A percentile compares a stretch with the other conserved stretches of the same genome.
phyloP scores from a whole-genome alignment of 352 stramenopile genomes.

The Phytophthora sojae region DNA sequence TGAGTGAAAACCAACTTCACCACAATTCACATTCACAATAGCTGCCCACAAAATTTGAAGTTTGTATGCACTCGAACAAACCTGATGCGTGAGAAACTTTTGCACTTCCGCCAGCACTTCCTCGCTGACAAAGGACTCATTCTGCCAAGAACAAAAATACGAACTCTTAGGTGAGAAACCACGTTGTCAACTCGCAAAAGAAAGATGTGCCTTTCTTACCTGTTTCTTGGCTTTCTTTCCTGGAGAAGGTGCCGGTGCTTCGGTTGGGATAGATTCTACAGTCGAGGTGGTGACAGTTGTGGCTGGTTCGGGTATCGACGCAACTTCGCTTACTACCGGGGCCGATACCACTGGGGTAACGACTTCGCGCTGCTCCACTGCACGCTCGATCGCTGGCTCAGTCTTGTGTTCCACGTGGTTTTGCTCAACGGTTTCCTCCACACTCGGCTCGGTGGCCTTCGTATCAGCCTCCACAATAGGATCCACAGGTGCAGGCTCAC shows the following conservation, averaged over 20 bases:
- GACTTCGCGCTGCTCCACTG: background rate
- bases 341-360: background rate
- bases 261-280: background rate
- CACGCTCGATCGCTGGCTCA: background rate
- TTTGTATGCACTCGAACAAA: constrained; percentile 9
- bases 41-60: no score
- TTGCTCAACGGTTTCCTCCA: background rate
- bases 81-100: constrained; percentile 46
- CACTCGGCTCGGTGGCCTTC: background rate
- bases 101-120: constrained; percentile 40
- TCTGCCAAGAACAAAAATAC: constrained; percentile 22
- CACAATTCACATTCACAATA: no score
- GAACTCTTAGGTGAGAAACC: no score
- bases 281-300: background rate
- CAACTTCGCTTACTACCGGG: background rate
- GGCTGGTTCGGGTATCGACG: background rate
- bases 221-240: constrained; percentile 31
- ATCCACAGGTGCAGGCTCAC: background rate
- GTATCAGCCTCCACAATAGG: background rate
- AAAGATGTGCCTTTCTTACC: background rate
- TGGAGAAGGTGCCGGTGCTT: constrained; percentile 9
- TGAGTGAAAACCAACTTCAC: no score
- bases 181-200: background rate
- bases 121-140: constrained; percentile 38
- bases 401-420: background rate